These are phyloP conservation scores for Phalaenopsis aphrodite DNA, from an alignment of 106 monocot species.

Conservation along the genomic window DNA sequence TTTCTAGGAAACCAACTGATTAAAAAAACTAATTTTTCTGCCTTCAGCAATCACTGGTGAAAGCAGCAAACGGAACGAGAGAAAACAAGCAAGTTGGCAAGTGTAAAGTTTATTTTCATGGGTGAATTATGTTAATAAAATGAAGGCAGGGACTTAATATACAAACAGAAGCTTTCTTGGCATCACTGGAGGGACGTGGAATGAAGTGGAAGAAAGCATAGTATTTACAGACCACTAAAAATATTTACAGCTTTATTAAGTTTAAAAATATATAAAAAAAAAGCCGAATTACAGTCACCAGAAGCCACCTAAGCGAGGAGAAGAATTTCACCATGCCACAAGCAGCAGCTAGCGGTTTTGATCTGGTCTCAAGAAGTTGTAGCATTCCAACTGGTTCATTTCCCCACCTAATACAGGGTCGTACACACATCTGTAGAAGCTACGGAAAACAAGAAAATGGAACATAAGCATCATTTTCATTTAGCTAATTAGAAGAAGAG, in stretches of 20 bases:
- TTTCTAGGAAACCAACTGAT: too few relatives aligned
- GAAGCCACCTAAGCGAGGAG: background rate
- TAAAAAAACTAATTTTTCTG: too few relatives aligned
- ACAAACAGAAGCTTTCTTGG: background rate
- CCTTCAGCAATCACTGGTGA: too few relatives aligned
- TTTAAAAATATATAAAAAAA: background rate
- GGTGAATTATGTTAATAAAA: background rate
- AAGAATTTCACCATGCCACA: background rate
- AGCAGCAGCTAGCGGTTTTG: constrained; percentile 9
- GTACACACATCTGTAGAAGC: constrained; percentile 64
- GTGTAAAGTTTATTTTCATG: background rate
- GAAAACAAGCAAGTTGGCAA: too few relatives aligned
- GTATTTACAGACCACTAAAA: background rate
- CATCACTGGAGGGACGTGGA: background rate
- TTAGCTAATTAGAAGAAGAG: background rate
- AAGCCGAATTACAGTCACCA: background rate
- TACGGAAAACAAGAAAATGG: constrained; percentile 17
- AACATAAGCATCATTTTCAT: background rate
- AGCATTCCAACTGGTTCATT: constrained; percentile 65
- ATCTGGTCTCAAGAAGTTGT: constrained; percentile 49
- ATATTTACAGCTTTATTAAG: constrained; percentile 4
- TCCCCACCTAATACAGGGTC: constrained; percentile 58
- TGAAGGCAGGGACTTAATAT: background rate
- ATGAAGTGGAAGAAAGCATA: background rate
- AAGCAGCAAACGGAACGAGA: background rate